Percentiles rank a stretch among this genome's conserved stretches.
Conservation (phyloP, 2,329 filamentous ascomycete genomes). For the Trichophyton simii region DNA sequence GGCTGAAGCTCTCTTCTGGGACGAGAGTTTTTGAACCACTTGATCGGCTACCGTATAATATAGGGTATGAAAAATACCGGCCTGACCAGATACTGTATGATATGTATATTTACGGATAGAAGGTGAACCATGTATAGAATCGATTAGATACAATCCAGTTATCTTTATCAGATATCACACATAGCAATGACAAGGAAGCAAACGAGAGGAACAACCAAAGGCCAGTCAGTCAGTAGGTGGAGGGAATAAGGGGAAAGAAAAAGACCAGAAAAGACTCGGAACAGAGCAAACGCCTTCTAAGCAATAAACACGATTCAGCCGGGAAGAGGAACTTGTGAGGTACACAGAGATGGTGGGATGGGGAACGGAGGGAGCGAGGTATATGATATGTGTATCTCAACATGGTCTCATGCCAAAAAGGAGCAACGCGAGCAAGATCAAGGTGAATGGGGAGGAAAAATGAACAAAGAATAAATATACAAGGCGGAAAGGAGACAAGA, state of each 20-base stretch:
- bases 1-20: constrained; percentile 15
- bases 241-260: neutral
- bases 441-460: neutral
- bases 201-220: neutral
- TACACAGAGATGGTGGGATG: constrained; percentile 8
- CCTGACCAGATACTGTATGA: neutral
- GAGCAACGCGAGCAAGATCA: constrained; percentile 5
- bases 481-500: neutral
- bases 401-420: constrained; percentile 3
- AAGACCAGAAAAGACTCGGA: neutral
- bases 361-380: constrained; percentile 4
- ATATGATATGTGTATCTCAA: constrained; percentile 1
- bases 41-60: neutral
- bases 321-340: constrained; percentile 3
- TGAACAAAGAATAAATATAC: constrained; percentile 6
- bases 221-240: neutral
- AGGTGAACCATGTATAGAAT: neutral
- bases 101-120: neutral
- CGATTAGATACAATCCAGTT: neutral
- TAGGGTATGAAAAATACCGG: no score
- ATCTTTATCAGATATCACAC: neutral
- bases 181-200: neutral
- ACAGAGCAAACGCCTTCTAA: constrained; percentile 2
- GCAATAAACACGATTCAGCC: neutral
- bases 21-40: constrained; percentile 1